Conservation (phyloP, 805 yeast species). For the Lipomyces chichibuensis region DNA sequence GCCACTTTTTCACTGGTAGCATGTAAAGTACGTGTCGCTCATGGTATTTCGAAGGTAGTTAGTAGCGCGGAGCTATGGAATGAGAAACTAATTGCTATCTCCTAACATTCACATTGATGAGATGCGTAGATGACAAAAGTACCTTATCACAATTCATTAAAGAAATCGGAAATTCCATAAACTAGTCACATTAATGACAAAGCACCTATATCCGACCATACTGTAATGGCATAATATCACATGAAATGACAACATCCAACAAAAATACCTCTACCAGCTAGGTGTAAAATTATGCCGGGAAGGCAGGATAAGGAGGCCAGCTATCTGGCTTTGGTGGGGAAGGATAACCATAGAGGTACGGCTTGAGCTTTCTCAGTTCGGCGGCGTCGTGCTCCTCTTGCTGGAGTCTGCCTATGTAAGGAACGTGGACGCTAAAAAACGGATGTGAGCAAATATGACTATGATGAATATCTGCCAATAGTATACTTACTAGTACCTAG, state of each 20-base stretch:
- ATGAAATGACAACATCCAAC: background rate
- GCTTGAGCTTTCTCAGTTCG: background rate
- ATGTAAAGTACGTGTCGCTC: background rate
- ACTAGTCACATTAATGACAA: background rate
- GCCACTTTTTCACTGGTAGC: background rate
- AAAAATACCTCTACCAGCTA: background rate
- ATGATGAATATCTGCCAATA: background rate
- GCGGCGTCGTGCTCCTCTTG: background rate
- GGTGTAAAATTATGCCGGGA: background rate
- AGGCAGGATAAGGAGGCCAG: slow-evolving; percentile 1
- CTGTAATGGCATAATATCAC: background rate
- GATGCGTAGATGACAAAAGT: background rate
- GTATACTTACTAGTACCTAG: slow-evolving; percentile 22
- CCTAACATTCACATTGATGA: background rate
- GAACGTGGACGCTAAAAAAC: slow-evolving; percentile 19
- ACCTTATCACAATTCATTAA: background rate
- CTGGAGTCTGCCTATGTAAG: slow-evolving; percentile 9
- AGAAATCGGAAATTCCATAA: background rate
- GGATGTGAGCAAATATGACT: slow-evolving; percentile 3
- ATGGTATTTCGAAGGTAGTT: background rate
- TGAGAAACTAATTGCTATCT: no score
- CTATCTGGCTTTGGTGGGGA: background rate
- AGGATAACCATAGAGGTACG: background rate
- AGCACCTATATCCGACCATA: background rate
- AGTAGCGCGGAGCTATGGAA: no score